Percentiles rank a stretch among this genome's conserved stretches.
Conservation (phyloP, 176 grass and related monocot species). For the Phyllostachys edulis region DNA sequence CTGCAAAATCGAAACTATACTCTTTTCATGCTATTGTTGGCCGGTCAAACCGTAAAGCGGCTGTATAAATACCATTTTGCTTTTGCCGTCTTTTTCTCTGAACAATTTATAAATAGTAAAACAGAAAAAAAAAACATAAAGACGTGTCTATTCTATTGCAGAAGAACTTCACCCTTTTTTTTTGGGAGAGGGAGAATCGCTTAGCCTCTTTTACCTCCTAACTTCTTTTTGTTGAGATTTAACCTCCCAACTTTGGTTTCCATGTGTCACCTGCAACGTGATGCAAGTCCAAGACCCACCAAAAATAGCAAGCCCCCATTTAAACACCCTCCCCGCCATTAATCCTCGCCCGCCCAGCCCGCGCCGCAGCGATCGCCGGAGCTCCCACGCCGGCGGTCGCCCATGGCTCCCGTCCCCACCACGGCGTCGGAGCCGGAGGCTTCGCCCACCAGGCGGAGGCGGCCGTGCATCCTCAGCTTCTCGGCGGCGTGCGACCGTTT, state of each 20-base stretch:
- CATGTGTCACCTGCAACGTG: constrained; percentile 12
- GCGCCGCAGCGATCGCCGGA: constrained; percentile 46
- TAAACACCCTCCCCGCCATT: constrained; percentile 22
- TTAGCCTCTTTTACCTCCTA: too few relatives aligned
- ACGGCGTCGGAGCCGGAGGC: background rate
- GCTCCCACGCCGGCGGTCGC: constrained; percentile 35
- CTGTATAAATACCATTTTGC: too few relatives aligned
- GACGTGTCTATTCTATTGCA: too few relatives aligned
- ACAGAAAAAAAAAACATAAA: too few relatives aligned
- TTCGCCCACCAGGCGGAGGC: constrained; percentile 22
- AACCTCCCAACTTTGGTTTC: background rate
- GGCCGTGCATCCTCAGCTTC: constrained; percentile 57
- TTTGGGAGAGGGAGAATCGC: too few relatives aligned
- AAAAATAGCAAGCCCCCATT: constrained; percentile 40
- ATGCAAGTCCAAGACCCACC: constrained; percentile 8
- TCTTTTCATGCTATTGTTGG: too few relatives aligned
- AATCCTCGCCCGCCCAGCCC: constrained; percentile 32
- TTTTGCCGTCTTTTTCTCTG: too few relatives aligned
- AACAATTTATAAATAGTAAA: too few relatives aligned
- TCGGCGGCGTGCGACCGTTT: constrained; percentile 63
- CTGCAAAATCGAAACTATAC: too few relatives aligned
- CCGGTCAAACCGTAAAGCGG: too few relatives aligned
- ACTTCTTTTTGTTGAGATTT: too few relatives aligned
- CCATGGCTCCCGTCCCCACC: constrained; percentile 22
- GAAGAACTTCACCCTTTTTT: too few relatives aligned